Evolutionary conservation across 768 basidiomycete genomes (phyloP).

Genomic region (Amyloporia xantha): DNA sequence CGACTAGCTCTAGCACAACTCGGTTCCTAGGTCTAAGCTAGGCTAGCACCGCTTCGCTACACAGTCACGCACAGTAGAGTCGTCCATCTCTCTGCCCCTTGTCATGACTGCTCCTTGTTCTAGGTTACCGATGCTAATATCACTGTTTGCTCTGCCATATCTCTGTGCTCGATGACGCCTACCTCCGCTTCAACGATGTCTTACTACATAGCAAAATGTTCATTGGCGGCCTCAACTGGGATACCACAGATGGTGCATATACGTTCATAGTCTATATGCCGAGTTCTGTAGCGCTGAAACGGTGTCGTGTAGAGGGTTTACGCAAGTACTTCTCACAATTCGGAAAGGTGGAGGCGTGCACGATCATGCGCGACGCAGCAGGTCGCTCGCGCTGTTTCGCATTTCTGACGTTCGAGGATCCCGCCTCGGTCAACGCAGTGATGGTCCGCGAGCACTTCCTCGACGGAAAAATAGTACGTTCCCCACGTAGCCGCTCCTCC

Average conservation of each 20-base stretch:
- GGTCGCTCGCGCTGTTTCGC: slow-evolving; percentile 97
- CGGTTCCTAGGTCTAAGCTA: slow-evolving; percentile 68
- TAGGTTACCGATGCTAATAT: slow-evolving; percentile 80
- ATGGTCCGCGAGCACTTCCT: slow-evolving; percentile 93
- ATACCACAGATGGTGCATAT: slow-evolving; percentile 94
- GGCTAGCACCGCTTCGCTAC: slow-evolving; percentile 49
- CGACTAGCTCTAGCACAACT: slow-evolving; percentile 72
- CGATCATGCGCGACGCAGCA: slow-evolving; percentile 96
- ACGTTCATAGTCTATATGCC: slow-evolving; percentile 28
- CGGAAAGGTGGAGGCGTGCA: slow-evolving; percentile 95
- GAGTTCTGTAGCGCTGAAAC: slow-evolving; percentile 39
- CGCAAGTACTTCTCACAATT: slow-evolving; percentile 92
- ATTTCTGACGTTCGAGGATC: slow-evolving; percentile 93
- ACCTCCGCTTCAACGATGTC: slow-evolving; percentile 9
- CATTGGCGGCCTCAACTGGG: slow-evolving; percentile 99
- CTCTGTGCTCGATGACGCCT: slow-evolving; percentile 22
- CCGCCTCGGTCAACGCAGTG: slow-evolving; percentile 89
- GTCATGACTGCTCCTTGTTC: slow-evolving; percentile 49
- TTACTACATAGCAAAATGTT: slow-evolving; percentile 88
- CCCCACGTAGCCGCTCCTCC: not conserved
- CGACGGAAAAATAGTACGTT: slow-evolving; percentile 95
- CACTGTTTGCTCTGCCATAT: slow-evolving; percentile 47
- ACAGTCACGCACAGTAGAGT: slow-evolving; percentile 65
- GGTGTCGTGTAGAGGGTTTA: slow-evolving; percentile 51
- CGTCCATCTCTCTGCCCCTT: slow-evolving; percentile 48